Evolutionary conservation across 176 grass and related monocot species (phyloP), one percentile per base, ranked within the genome.

Genomic region (Echinochloa phyllopogon): DNA sequence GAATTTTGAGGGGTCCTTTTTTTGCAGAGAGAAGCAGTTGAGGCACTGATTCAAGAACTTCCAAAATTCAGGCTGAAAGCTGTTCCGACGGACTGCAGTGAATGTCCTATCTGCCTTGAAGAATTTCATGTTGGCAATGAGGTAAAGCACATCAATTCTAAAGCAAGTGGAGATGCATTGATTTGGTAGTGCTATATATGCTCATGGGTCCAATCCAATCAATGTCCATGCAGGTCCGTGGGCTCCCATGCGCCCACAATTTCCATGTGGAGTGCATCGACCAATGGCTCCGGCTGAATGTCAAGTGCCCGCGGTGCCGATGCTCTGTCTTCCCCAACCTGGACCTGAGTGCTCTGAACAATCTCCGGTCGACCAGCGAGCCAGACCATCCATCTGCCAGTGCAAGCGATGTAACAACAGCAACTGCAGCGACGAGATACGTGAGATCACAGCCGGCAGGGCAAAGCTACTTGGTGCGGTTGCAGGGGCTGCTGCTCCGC

Each of bases 271-370:
- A 94, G 67, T 98, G 96, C 87, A 94, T 98, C 15, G 93, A 98
- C 71, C 93, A 98, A 45, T 98, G 96, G 96, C 89, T 98, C 38
- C 86, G 96, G 65, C 52, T 98, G 77, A 98, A 98, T 16, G 91
- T 98, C 37, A 98, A 98, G 51, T 98, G 96, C 69, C 96, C 96
- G 1, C 89, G 96, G 62, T 99, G 97, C 77, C 81, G 97, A 21
- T 99, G 94, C 69, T 99, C 97, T 0, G 97, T 99, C 12, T 99
- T 99, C 82, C 97, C 97, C 59, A 99, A 98, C 79, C 85, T 98
- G 1, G 96, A 98, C 79, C 65, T 98, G 43, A 98, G 96, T 15
- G 96, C 97, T 8, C 86, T 99, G n/a, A 92, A 94, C 63, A 93
- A 92, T 44, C 84, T 99, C 60, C 90, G 90, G 8, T 36, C 96